These are phyloP conservation scores for Rhizophora mangle DNA, from an alignment of 345 rosid genomes.

Conservation along the genomic window DNA sequence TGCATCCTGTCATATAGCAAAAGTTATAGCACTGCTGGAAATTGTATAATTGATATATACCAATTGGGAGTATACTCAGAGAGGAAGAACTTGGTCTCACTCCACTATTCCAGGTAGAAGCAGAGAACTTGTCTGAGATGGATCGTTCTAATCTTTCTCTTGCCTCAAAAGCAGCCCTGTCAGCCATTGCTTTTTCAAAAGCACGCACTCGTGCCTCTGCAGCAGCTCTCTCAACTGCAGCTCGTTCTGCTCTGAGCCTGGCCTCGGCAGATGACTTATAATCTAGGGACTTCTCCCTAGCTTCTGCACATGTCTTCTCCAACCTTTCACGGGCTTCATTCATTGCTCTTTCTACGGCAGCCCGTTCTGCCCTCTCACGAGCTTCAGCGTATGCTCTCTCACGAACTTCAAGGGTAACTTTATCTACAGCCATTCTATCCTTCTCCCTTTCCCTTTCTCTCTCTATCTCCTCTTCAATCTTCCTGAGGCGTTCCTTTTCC, in stretches of 20 bases:
- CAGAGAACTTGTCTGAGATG: slow-evolving; percentile 55
- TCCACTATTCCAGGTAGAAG: slow-evolving; percentile 48
- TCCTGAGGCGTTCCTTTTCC: slow-evolving; percentile 63
- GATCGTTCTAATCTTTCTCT: slow-evolving; percentile 67
- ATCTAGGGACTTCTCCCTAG: slow-evolving; percentile 61
- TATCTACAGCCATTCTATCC: slow-evolving; percentile 89
- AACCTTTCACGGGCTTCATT: slow-evolving; percentile 89
- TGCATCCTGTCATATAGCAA: slow-evolving; percentile 40
- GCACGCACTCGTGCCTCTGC: slow-evolving; percentile 95
- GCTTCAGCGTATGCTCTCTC: slow-evolving; percentile 47
- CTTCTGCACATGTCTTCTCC: slow-evolving; percentile 93
- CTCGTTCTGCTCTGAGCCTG: slow-evolving; percentile 77
- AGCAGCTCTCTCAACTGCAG: slow-evolving; percentile 89
- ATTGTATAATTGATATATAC: background rate
- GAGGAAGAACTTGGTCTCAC: slow-evolving; percentile 45
- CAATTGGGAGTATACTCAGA: slow-evolving; percentile 32
- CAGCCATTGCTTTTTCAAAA: slow-evolving; percentile 51
- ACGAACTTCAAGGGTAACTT: slow-evolving; percentile 50
- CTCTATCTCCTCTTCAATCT: slow-evolving; percentile 81
- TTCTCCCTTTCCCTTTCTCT: slow-evolving; percentile 92
- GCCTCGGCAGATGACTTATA: slow-evolving; percentile 57
- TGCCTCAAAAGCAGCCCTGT: slow-evolving; percentile 63
- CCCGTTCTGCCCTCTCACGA: slow-evolving; percentile 54
- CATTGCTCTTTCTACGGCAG: slow-evolving; percentile 59
- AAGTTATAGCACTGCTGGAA: slow-evolving; percentile 7